Evolutionary conservation across 306 rosid species (phyloP), one percentile per base, ranked within the genome.

Genomic region (Myrica gale): DNA sequence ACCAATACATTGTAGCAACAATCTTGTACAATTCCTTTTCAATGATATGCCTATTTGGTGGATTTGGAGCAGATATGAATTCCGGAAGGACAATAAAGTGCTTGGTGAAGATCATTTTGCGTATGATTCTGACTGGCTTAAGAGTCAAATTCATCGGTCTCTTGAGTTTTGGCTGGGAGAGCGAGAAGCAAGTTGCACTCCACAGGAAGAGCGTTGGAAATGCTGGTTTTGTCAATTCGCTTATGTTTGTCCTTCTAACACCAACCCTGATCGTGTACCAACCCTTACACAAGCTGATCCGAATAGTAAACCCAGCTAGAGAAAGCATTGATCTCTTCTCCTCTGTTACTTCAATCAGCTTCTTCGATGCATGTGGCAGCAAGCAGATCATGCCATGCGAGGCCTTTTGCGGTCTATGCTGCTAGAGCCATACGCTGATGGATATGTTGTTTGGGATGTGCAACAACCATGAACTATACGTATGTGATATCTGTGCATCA

Each of bases 171-270:
- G 97, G 98, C 80, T 0, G 37, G 98, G 96, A 71, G 85, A 85
- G 79, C 87, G 83, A 84, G 97, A 90, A 84, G 85, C 92, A 12
- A 63, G 72, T 26, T 91, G 58, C 72, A 79, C 90, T 60, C 86
- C 93, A 0, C 82, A 81, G 72, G 96, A 90, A 21, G 98, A 94
- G 83, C 88, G 90, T 9, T 89, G 97, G 96, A 94, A 90, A 83
- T 91, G 96, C 72, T 42, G 79, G 48, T 74, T 44, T 77, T 94
- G 97, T 77, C 85, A 86, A 77, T 89, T 71, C 79, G 70, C 65
- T 19, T 1, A 71, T 0, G 57, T 17, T 9, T 91, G 98, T 80
- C 89, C 92, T 3, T 78, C 79, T 20, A 79, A 66, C 57, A 55
- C 75, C 17, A 69, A 82, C 23, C 19, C 65, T 23, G 61, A 77